Base-by-base conservation (phyloP, 1,284 basidiomycete species). In the Ustilago sp. region DNA sequence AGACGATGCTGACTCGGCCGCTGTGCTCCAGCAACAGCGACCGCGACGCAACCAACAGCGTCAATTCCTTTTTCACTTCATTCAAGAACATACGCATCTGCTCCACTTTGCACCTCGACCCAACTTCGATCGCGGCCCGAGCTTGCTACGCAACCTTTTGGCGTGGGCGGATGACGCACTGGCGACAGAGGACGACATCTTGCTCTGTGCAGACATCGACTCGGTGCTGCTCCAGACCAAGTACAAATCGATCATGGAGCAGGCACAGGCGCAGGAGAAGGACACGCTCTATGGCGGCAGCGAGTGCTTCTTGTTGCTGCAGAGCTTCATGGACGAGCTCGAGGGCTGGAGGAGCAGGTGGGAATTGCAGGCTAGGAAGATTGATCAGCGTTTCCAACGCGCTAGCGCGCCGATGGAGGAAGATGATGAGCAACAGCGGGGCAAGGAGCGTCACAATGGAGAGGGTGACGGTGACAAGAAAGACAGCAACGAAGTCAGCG, bases 191-290 rank as follows among this genome's bases (percentile, higher is more conserved):
- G 68, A 69, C 45, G 77, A 80, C 31, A 63, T 74, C 28, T 48
- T 77, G 34, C 67, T 80, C 8, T 74, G 74, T 39, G 70, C 74
- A 3, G 70, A 77, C 23, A 73, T 77, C 41, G 77, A 77, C 43
- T 70, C 70, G n/a, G 76, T 69, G 39, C 41, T 74, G 60, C 59
- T 80, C 23, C 77, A 80, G 57, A 71, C 67, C 35, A 73, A 73
- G 48, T 80, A 80, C 70, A 77, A 77, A 58, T 59, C 59, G 52
- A 67, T 77, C 58, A 77, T 79, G 67, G 77, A 79, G 54, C 57
- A 63, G 15, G 71, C 76, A 3, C 71, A 72, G 51, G 59, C 63
- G n/a, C 68, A 74, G 51, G 76, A 69, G 56, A 76, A 70, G 51
- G 72, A 72, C 34, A 68, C 61, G 4, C 47, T 70, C 28, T 67